A percentile compares a stretch with the other conserved stretches of the same genome.
phyloP scores from a whole-genome alignment of 805 yeast species.

The Candida boleticola region DNA sequence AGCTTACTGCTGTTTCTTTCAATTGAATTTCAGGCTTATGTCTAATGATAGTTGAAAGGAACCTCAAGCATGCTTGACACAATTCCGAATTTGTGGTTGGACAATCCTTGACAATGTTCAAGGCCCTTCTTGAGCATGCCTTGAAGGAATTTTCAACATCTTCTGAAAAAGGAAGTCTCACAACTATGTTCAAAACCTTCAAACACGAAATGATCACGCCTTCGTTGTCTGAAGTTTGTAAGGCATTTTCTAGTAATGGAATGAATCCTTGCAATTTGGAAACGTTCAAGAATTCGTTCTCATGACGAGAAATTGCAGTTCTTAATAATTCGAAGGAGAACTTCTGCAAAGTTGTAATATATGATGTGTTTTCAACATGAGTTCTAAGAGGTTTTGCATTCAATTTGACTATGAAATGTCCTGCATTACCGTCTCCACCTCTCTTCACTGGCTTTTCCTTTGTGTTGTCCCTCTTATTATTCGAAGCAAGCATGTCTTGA shows the following conservation, averaged over 20 bases:
- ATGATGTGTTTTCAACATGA: conserved; percentile 54
- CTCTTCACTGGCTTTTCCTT: not conserved
- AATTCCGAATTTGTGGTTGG: conserved; percentile 77
- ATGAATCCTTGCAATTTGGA: conserved; percentile 68
- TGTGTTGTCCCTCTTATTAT: not conserved
- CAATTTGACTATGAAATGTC: conserved; percentile 73
- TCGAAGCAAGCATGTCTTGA: conserved; percentile 14
- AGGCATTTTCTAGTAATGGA: conserved; percentile 62
- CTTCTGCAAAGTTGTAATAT: conserved; percentile 62
- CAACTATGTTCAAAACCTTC: conserved; percentile 56
- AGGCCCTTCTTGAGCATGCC: conserved; percentile 56
- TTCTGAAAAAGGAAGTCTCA: conserved; percentile 62
- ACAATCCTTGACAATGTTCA: conserved; percentile 66
- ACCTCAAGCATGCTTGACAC: conserved; percentile 76
- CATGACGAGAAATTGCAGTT: conserved; percentile 65
- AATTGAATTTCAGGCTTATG: conserved; percentile 63
- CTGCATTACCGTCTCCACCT: conserved; percentile 20
- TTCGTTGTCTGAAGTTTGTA: conserved; percentile 64
- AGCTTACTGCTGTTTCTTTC: conserved; percentile 70
- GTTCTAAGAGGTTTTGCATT: conserved; percentile 56
- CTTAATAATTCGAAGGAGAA: conserved; percentile 76
- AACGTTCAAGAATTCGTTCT: conserved; percentile 50
- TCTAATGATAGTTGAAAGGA: conserved; percentile 68
- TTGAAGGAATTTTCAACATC: conserved; percentile 52
- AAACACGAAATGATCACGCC: conserved; percentile 70